Evolutionary conservation across 257 asterid species (phyloP).

Genomic region (Scutellaria galericulata): DNA sequence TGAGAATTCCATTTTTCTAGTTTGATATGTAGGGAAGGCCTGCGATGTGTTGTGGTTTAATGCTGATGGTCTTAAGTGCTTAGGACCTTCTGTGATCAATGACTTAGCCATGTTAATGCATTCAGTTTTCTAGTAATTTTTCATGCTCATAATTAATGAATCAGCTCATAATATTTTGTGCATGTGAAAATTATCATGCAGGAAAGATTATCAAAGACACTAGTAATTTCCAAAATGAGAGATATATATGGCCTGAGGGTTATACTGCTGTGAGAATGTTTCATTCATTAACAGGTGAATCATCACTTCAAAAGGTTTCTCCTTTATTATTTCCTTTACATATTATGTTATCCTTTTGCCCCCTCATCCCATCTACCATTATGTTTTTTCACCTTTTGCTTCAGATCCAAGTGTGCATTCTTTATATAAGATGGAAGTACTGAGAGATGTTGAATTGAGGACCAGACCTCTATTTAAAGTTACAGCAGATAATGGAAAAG

Average conservation of each 20-base stretch:
- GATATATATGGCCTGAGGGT: slow-evolving; percentile 86
- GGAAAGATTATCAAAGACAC: slow-evolving; percentile 82
- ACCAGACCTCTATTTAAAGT: slow-evolving; percentile 78
- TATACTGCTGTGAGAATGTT: slow-evolving; percentile 78
- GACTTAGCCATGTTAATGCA: slow-evolving; percentile 27
- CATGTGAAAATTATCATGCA: slow-evolving; percentile 46
- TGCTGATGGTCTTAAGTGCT: slow-evolving; percentile 24
- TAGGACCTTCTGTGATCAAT: slow-evolving; percentile 23
- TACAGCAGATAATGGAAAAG: slow-evolving; percentile 76
- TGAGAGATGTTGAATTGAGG: slow-evolving; percentile 69
- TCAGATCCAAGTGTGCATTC: slow-evolving; percentile 68
- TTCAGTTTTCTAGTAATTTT: slow-evolving; percentile 26
- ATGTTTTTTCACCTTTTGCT: slow-evolving; percentile 37
- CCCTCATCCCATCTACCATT: slow-evolving; percentile 24
- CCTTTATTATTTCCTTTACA: slow-evolving; percentile 23
- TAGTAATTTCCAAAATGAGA: slow-evolving; percentile 69
- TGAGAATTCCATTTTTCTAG: slow-evolving; percentile 18
- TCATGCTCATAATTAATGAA: slow-evolving; percentile 30
- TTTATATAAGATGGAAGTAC: slow-evolving; percentile 84
- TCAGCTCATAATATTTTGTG: slow-evolving; percentile 33
- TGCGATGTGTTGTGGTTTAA: slow-evolving; percentile 16
- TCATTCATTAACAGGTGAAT: slow-evolving; percentile 65
- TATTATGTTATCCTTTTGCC: slow-evolving; percentile 19
- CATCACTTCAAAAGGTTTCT: slow-evolving; percentile 28
- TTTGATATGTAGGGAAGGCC: slow-evolving; percentile 6